Evolutionary conservation across 495 filamentous ascomycete species (phyloP).

Genomic region (Darksidea phi): DNA sequence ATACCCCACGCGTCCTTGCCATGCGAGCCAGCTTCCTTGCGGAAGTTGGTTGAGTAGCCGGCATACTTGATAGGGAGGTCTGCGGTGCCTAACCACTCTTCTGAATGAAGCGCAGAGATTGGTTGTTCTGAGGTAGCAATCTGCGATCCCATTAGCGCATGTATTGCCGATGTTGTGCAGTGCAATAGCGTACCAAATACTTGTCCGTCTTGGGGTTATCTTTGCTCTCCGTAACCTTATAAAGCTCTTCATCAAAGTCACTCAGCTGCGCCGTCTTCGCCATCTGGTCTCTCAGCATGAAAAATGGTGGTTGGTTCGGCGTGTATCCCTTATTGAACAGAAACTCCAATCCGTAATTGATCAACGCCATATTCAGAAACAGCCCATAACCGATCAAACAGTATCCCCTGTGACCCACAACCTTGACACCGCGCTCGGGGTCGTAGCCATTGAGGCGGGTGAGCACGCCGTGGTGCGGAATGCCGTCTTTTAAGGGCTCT

Average conservation of each 20-base stretch:
- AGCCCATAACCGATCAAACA: slow-evolving; percentile 86
- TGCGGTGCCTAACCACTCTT: slow-evolving; percentile 84
- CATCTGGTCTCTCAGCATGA: slow-evolving; percentile 96
- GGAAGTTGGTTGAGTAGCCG: slow-evolving; percentile 90
- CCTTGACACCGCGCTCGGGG: slow-evolving; percentile 55
- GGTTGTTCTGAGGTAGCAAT: slow-evolving; percentile 98
- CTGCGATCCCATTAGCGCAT: background rate
- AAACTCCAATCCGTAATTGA: slow-evolving; percentile 93
- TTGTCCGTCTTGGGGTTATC: slow-evolving; percentile 82
- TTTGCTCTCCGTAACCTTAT: slow-evolving; percentile 86
- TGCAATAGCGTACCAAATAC: slow-evolving; percentile 56
- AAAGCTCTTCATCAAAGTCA: slow-evolving; percentile 95
- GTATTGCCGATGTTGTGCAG: background rate
- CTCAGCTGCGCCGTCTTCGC: slow-evolving; percentile 98
- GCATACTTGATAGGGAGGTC: slow-evolving; percentile 91
- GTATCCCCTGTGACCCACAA: slow-evolving; percentile 94
- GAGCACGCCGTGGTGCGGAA: slow-evolving; percentile 95
- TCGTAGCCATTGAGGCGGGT: slow-evolving; percentile 87
- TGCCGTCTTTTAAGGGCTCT: slow-evolving; percentile 63
- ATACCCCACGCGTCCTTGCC: slow-evolving; percentile 98
- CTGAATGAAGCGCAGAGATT: slow-evolving; percentile 83
- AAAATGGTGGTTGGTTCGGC: slow-evolving; percentile 81
- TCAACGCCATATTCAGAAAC: slow-evolving; percentile 78
- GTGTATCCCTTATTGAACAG: slow-evolving; percentile 73
- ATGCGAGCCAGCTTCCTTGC: slow-evolving; percentile 88